Evolutionary conservation across 352 stramenopile genomes (phyloP), one percentile per base, ranked within the genome.

Genomic region (Pythium dissimile): DNA sequence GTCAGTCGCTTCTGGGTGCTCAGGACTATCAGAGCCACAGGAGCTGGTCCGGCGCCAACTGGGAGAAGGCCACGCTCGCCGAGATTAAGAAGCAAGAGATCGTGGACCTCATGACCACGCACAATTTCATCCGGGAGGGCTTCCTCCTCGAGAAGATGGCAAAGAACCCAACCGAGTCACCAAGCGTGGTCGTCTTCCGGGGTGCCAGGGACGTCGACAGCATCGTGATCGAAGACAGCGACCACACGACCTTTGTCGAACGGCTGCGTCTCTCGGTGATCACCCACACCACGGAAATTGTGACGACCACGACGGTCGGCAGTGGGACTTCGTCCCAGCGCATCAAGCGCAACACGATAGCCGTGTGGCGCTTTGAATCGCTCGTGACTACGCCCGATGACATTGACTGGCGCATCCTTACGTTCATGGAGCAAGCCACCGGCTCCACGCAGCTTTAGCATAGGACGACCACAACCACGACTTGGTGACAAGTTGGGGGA

Each of bases 321-420:
- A 35, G 55, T 11, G 37, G 31, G 31, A 28, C 30, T 15, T 46
- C 46, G 46, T 20, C 45, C 18, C 48, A 64, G 28, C 50, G n/a
- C 24, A 35, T 61, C 9, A 47, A 28, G 5, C 63, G 64, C 15
- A 59, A 75, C 28, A 69, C 64, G 28, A 50, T 64, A 5, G 66
- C 66, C 16, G 38, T 75, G 11, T 77, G 69, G 69, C 62, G 62
- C 51, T 88, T 88, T 32, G 80, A 86, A 60, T 89, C 80, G 12
- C 51, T 67, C 24, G 75, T 88, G 24, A 86, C 77, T 4, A 59
- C 64, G 2, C 71, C 71, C 0, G 75, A 85, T 15, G 67, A 88
- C 39, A 54, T 89, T 11, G 77, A 86, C 56, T 89, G 80, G 80
- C 77, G 77, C 18, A 84, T 89, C 39, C 58, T 67, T 7, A 67